phyloP scores from a whole-genome alignment of 176 grass and related monocot species.

The Hyparrhenia diplandra region DNA sequence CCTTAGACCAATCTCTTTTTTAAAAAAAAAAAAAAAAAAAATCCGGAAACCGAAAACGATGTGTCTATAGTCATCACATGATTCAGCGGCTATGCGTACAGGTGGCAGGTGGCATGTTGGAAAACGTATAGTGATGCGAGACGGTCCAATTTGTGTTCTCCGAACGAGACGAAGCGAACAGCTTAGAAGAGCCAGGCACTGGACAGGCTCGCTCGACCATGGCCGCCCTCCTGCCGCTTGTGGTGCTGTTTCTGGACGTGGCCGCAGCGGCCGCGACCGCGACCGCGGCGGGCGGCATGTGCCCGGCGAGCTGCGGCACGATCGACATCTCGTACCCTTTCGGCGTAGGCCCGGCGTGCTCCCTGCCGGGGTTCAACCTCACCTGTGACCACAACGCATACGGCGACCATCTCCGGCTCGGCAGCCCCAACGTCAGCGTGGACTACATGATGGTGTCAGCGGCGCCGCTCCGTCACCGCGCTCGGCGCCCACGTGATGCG shows the following conservation, averaged over 20 bases:
- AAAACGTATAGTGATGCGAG: too few relatives aligned
- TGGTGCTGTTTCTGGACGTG: background rate
- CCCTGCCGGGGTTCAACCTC: slow-evolving; percentile 6
- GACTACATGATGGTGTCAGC: background rate
- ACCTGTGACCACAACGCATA: background rate
- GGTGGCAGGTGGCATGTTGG: too few relatives aligned
- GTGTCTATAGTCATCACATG: too few relatives aligned
- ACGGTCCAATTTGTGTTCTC: too few relatives aligned
- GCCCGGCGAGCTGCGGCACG: background rate
- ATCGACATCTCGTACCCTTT: background rate
- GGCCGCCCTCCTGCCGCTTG: background rate
- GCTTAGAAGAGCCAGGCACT: too few relatives aligned
- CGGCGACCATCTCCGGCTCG: background rate
- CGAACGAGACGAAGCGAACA: too few relatives aligned
- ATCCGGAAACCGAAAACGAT: too few relatives aligned
- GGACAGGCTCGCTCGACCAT: background rate
- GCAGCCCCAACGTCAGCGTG: slow-evolving; percentile 11
- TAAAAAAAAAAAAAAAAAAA: too few relatives aligned
- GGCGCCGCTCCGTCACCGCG: too few relatives aligned
- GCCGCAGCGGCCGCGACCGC: background rate
- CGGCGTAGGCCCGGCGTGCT: background rate
- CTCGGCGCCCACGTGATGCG: background rate
- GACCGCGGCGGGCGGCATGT: background rate
- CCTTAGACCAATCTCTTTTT: too few relatives aligned
- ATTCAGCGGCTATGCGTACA: too few relatives aligned